Percentiles rank a stretch among this genome's conserved stretches.
Evolutionary conservation across 192 early-diverging fungal genomes (phyloP).

Genomic region (Coemansia furcata): DNA sequence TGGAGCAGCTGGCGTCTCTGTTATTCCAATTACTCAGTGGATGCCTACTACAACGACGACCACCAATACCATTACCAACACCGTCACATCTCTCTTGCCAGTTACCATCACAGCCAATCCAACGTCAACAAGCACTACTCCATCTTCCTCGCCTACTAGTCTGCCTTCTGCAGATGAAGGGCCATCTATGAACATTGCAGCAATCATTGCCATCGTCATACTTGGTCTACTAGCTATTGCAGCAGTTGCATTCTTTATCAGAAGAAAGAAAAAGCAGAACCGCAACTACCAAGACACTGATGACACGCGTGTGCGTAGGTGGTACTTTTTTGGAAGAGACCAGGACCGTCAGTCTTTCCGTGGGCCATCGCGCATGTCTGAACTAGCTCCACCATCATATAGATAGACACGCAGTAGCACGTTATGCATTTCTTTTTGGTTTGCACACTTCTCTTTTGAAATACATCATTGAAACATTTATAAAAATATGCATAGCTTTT

Average conservation of each 20-base stretch:
- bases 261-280: neutral
- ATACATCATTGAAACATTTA: neutral
- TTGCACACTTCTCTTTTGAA: neutral
- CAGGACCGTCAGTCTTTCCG: neutral
- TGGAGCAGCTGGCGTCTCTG: neutral
- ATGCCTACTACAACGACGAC: neutral
- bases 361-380: neutral
- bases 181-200: neutral
- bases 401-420: neutral
- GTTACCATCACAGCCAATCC: neutral
- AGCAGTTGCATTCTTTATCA: neutral
- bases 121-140: neutral
- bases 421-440: neutral
- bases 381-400: neutral
- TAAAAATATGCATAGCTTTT: neutral
- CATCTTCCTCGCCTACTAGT: neutral
- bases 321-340: neutral
- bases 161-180: neutral
- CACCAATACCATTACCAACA: neutral
- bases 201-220: neutral
- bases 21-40: neutral
- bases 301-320: neutral
- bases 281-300: neutral
- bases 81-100: neutral
- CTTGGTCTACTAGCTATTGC: neutral